Evolutionary conservation across 257 asterid genomes (phyloP).

Genomic region (Solanum okadae): DNA sequence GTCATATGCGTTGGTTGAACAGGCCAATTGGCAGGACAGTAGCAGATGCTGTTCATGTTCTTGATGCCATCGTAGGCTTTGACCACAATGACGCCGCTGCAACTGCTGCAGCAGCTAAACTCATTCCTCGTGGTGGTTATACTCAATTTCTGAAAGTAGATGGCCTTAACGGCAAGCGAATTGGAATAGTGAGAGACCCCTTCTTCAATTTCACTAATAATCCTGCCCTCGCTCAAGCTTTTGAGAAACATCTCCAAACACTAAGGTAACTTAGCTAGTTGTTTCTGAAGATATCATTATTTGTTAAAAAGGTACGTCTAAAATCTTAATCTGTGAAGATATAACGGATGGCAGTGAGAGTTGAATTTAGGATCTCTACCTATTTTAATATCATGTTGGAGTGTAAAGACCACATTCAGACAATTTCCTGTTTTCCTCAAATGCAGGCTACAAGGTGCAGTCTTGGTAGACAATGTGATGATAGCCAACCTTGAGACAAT

Average conservation of each 20-base stretch:
- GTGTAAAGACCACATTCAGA: neutral
- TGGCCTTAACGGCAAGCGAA: slow-evolving; percentile 36
- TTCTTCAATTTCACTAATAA: slow-evolving; percentile 6
- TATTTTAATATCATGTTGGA: neutral
- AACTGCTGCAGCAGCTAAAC: slow-evolving; percentile 19
- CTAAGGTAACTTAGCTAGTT: slow-evolving; percentile 14
- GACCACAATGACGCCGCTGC: slow-evolving; percentile 27
- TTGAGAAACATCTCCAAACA: slow-evolving; percentile 15
- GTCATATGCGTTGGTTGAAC: neutral
- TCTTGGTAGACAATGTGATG: slow-evolving; percentile 21
- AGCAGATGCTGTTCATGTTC: slow-evolving; percentile 39
- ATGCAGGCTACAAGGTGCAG: slow-evolving; percentile 28
- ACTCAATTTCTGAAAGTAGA: slow-evolving; percentile 25
- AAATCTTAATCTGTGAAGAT: neutral
- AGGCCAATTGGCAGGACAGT: slow-evolving; percentile 47
- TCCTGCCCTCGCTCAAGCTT: neutral
- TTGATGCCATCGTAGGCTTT: slow-evolving; percentile 40
- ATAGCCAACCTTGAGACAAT: slow-evolving; percentile 13
- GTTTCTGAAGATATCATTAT: neutral
- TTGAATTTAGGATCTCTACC: neutral
- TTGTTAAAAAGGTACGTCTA: neutral
- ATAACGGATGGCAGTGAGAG: neutral
- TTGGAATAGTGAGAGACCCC: slow-evolving; percentile 28
- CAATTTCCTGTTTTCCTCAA: neutral
- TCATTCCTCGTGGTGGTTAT: slow-evolving; percentile 35